Conservation (phyloP, 78 protist genomes). For the Salpingoeca rosetta region DNA sequence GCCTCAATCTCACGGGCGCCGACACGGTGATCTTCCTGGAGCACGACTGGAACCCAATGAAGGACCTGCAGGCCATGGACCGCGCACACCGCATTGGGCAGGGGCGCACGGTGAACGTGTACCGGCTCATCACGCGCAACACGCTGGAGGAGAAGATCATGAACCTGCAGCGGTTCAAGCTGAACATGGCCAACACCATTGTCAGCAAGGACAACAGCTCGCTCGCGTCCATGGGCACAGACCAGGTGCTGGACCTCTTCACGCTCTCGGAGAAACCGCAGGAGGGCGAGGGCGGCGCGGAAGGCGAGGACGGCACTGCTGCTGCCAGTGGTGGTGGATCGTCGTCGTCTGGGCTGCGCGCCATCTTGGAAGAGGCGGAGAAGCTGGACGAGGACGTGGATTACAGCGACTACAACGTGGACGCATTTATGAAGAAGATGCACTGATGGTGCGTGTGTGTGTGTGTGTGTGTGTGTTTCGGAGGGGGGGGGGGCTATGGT, state of each 20-base stretch:
- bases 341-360: background rate
- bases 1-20: constrained; percentile 94
- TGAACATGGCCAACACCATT: constrained; percentile 66
- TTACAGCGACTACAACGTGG: constrained; percentile 12
- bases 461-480: too few species aligned
- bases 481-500: too few species aligned
- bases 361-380: background rate
- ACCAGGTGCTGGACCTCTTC: constrained; percentile 53
- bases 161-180: constrained; percentile 80
- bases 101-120: constrained; percentile 79
- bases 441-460: too few species aligned
- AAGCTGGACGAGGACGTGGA: constrained; percentile 15
- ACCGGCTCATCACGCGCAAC: constrained; percentile 74
- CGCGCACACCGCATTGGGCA: constrained; percentile 95
- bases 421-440: constrained; percentile 3
- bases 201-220: constrained; percentile 62
- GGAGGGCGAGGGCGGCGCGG: background rate
- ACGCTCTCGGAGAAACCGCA: background rate
- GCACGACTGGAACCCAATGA: constrained; percentile 96
- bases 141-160: constrained; percentile 91
- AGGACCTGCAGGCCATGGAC: constrained; percentile 94
- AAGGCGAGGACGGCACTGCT: background rate
- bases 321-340: background rate
- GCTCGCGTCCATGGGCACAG: constrained; percentile 54
- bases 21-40: constrained; percentile 94